These are phyloP conservation scores for Polymyxa betae DNA, from an alignment of 208 protist species.

Conservation along the genomic window DNA sequence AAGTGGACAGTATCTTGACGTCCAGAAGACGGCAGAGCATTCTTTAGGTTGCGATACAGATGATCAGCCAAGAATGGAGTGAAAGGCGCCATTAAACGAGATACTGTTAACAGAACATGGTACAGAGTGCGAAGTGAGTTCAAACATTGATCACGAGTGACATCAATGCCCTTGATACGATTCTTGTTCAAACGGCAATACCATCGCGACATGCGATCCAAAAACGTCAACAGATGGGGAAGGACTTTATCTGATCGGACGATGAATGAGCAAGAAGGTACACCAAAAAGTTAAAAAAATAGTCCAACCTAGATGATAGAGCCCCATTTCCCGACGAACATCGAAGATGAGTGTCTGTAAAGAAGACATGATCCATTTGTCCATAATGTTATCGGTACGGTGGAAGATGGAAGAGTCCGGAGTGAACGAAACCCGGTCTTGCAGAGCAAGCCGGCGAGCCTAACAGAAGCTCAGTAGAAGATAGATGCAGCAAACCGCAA, in stretches of 20 bases:
- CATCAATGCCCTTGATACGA: constrained; percentile 83
- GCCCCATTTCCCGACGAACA: constrained; percentile 91
- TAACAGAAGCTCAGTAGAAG: not conserved
- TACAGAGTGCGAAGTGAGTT: constrained; percentile 77
- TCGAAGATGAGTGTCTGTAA: constrained; percentile 87
- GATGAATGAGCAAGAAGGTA: not conserved
- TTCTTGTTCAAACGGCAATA: constrained; percentile 96
- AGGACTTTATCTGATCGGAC: constrained; percentile 82
- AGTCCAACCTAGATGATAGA: constrained; percentile 57
- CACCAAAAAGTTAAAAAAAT: constrained; percentile 7
- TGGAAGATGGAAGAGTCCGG: constrained; percentile 6
- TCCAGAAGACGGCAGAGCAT: constrained; percentile 79
- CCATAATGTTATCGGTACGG: constrained; percentile 82
- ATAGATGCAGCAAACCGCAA: not conserved
- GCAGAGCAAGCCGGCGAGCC: not conserved
- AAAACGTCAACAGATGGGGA: constrained; percentile 92
- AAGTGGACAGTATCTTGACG: constrained; percentile 74
- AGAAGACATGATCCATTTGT: constrained; percentile 96
- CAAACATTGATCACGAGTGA: constrained; percentile 29
- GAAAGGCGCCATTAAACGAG: constrained; percentile 87
- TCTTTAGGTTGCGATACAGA: constrained; percentile 94
- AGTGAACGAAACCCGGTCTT: not conserved
- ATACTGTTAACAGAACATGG: constrained; percentile 85
- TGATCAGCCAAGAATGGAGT: constrained; percentile 97
- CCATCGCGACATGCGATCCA: constrained; percentile 98